Conservation (phyloP, 2,329 filamentous ascomycete species). For the Colletotrichum sp. region DNA sequence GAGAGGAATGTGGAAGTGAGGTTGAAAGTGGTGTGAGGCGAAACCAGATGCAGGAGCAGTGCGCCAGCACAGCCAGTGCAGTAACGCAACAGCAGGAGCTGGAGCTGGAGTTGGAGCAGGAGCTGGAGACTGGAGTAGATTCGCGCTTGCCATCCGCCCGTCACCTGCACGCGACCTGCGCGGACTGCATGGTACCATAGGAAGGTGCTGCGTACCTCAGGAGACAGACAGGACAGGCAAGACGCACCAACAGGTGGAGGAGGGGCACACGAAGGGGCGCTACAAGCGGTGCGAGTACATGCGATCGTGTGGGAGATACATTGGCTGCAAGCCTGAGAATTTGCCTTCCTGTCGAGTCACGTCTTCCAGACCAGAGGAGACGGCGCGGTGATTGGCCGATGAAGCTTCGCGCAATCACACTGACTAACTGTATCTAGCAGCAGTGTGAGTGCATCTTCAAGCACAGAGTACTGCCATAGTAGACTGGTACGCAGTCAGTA, state of each 20-base stretch:
- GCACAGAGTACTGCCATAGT: background rate
- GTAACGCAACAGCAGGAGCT: background rate
- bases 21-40: background rate
- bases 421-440: background rate
- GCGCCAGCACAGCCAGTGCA: background rate
- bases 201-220: background rate
- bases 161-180: background rate
- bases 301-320: background rate
- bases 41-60: background rate
- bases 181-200: background rate
- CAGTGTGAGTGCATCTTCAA: background rate
- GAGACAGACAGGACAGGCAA: background rate
- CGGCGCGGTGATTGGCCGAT: background rate
- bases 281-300: background rate
- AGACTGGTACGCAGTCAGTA: background rate
- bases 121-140: background rate
- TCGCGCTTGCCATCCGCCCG: background rate
- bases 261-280: background rate
- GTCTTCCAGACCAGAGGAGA: background rate
- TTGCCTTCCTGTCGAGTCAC: constrained; percentile 8
- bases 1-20: background rate
- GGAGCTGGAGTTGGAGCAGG: background rate
- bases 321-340: background rate
- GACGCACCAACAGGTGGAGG: background rate
- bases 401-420: constrained; percentile 1